Conservation (phyloP, 352 stramenopile species). For the Phytophthora boehmeriae region DNA sequence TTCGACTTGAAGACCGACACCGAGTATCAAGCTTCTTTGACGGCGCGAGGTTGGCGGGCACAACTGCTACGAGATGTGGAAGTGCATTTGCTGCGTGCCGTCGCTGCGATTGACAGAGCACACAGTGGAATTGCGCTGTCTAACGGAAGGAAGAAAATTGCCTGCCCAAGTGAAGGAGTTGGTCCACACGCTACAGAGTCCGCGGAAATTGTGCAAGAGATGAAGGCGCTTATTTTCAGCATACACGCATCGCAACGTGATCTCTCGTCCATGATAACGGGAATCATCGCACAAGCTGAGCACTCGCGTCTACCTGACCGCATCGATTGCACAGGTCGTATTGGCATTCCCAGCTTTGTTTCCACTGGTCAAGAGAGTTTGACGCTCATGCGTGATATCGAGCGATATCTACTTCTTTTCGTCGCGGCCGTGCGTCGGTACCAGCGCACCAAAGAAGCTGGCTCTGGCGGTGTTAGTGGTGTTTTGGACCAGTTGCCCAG, state of each 20-base stretch:
- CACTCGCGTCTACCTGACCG: slow-evolving; percentile 23
- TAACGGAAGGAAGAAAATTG: slow-evolving; percentile 12
- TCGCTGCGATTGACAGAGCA: slow-evolving; percentile 25
- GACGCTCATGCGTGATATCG: slow-evolving; percentile 34
- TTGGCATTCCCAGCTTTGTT: slow-evolving; percentile 36
- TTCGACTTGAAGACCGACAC: slow-evolving; percentile 1
- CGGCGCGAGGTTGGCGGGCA: slow-evolving; percentile 31
- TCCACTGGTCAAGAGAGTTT: slow-evolving; percentile 25
- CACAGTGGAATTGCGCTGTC: neutral
- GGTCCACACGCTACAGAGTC: slow-evolving; percentile 31
- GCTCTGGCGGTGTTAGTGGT: slow-evolving; percentile 6
- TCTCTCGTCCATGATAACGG: slow-evolving; percentile 32
- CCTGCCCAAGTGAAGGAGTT: slow-evolving; percentile 13
- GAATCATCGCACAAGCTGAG: slow-evolving; percentile 29
- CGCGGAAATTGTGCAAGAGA: slow-evolving; percentile 32
- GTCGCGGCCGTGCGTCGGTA: slow-evolving; percentile 40
- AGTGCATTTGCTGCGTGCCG: slow-evolving; percentile 32
- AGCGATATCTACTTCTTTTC: slow-evolving; percentile 33
- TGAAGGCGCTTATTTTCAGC: slow-evolving; percentile 23
- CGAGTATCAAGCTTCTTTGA: slow-evolving; percentile 32
- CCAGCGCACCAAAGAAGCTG: slow-evolving; percentile 19
- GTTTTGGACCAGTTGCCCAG: neutral
- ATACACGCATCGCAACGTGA: slow-evolving; percentile 34
- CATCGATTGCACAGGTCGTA: slow-evolving; percentile 23
- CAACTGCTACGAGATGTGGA: slow-evolving; percentile 37